Evolutionary conservation across 352 stramenopile species (phyloP), one percentile per base, ranked within the genome.

Genomic region (Peronospora tabacina): DNA sequence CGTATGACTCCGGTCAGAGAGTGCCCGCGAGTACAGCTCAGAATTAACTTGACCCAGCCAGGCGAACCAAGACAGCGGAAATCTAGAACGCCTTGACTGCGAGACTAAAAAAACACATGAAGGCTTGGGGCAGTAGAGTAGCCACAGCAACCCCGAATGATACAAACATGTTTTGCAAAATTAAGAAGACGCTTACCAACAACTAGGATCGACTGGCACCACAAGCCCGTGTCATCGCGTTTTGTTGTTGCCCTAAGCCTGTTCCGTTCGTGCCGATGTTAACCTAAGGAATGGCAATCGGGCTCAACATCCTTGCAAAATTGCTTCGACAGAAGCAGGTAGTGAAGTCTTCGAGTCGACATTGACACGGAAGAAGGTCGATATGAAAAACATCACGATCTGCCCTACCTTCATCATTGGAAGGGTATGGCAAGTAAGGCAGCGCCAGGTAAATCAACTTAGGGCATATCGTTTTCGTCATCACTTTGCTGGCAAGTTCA

Each of bases 371-470:
- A 86, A 86, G 57, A 89, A 84, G 9, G 80, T 87, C 6, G 68
- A 63, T 13, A 66, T 72, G 55, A 90, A 70, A n/a, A 85, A 90
- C 36, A 47, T 32, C n/a, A 89, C 77, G 49, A 89, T 72, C 9
- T 44, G 63, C 24, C 63, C 54, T 20, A 87, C 75, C 30, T 90
- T 67, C 42, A 15, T 30, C 6, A 56, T 30, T n/a, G 55, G 63
- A 15, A 82, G 7, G 39, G 63, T 10, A 26, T 39, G 30, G 28
- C 28, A 19, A 33, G 19, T 29, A 43, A 49, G 11, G 42, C 3
- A 45, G 17, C 1, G 13, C 39, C 34, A 32, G n/a, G 19, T 6
- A 20, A 12, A 6, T 55, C 40, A 37, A 33, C 35, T 30, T 38
- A 33, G 1, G 24, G 0, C 9, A 32, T 50, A 33, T 10, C 44